Percentiles rank a stretch among this genome's conserved stretches.
Evolutionary conservation across 768 basidiomycete genomes (phyloP).

Genomic region (Psilocybe tampanensis): DNA sequence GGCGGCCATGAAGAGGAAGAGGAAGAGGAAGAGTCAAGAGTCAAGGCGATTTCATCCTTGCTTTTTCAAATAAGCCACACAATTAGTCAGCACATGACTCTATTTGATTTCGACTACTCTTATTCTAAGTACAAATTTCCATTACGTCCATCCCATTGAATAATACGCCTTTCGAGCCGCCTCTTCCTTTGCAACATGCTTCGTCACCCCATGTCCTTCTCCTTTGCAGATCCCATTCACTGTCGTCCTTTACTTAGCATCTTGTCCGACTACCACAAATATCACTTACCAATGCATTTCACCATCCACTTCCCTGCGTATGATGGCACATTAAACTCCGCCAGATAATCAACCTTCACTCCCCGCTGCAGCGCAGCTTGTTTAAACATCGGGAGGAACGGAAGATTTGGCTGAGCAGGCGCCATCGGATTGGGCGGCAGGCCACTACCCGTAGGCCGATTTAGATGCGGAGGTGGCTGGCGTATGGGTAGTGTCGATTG

Average conservation of each 20-base stretch:
- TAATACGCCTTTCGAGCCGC: constrained; percentile 73
- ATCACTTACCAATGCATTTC: constrained; percentile 61
- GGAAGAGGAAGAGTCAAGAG: constrained; percentile 14
- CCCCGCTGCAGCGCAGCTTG: constrained; percentile 71
- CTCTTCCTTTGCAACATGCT: constrained; percentile 79
- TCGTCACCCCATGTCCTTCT: constrained; percentile 62
- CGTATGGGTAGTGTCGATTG: too few relatives aligned
- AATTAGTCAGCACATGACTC: constrained; percentile 25
- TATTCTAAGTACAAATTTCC: not conserved
- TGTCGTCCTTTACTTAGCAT: constrained; percentile 24
- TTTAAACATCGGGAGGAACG: constrained; percentile 76
- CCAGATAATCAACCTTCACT: constrained; percentile 60
- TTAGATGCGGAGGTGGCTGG: too few relatives aligned
- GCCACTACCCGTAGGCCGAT: constrained; percentile 15
- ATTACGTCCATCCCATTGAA: constrained; percentile 67
- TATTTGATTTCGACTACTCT: constrained; percentile 11
- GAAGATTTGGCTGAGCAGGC: constrained; percentile 62
- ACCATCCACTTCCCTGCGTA: constrained; percentile 72
- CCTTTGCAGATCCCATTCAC: constrained; percentile 76
- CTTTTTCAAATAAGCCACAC: constrained; percentile 13
- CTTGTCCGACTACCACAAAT: not conserved
- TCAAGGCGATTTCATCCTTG: constrained; percentile 13
- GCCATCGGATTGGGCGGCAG: constrained; percentile 54
- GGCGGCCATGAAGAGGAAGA: constrained; percentile 22
- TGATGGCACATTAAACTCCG: constrained; percentile 62